Percentiles rank a stretch among this genome's conserved stretches.
Evolutionary conservation across 1,139 yeast genomes (phyloP).

Genomic region (Scheffersomyces parashehatae): DNA sequence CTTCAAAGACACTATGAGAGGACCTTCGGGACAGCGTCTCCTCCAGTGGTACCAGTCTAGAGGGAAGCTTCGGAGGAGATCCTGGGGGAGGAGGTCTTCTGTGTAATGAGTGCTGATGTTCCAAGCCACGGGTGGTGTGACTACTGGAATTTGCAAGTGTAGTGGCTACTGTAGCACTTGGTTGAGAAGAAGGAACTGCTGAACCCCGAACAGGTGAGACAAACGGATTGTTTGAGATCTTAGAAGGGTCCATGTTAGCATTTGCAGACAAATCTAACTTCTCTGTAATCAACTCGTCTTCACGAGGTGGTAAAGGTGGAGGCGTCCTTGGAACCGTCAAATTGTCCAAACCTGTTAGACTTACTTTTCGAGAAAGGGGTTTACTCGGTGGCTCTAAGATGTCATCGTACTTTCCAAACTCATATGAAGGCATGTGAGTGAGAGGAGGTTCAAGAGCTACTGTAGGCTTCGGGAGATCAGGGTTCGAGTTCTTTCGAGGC

Average conservation of each 20-base stretch:
- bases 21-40: no score
- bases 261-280: no score
- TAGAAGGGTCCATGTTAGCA: no score
- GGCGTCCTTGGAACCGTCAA: no score
- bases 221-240: neutral
- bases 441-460: neutral
- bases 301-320: constrained; percentile 14
- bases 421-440: constrained; percentile 11
- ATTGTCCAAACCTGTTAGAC: neutral
- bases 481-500: constrained; percentile 23
- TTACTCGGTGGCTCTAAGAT: neutral
- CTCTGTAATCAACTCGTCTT: neutral
- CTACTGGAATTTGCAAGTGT: constrained; percentile 1
- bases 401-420: constrained; percentile 9
- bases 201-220: neutral
- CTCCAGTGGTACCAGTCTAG: neutral
- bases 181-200: neutral
- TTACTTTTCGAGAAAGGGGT: neutral
- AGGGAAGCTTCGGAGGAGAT: constrained; percentile 4
- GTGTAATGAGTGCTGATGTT: neutral
- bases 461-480: constrained; percentile 2
- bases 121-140: constrained; percentile 4
- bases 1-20: no score
- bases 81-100: constrained; percentile 11
- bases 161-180: neutral